phyloP scores from a whole-genome alignment of 345 rosid species.

The Citropsis articulata region DNA sequence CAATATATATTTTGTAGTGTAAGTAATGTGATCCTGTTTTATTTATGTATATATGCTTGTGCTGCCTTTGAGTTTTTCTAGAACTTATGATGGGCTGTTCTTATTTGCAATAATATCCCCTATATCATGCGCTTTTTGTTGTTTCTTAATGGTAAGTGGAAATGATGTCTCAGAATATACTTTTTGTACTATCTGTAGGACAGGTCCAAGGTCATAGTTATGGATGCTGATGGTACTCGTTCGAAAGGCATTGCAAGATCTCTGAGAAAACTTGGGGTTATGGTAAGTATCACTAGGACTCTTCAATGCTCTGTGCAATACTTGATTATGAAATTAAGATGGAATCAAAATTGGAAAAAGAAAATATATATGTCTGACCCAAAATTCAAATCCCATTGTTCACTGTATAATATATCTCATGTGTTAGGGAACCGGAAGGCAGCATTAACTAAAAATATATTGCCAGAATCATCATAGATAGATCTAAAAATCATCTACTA shows the following conservation, averaged over 20 bases:
- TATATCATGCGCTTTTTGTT: background rate
- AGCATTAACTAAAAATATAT: background rate
- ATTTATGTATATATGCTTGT: background rate
- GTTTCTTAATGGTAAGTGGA: background rate
- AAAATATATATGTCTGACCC: background rate
- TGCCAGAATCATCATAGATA: background rate
- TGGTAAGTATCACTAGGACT: constrained; percentile 43
- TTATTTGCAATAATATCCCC: background rate
- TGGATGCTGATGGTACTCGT: constrained; percentile 89
- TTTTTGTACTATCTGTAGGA: constrained; percentile 67
- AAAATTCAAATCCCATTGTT: background rate
- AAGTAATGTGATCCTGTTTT: background rate
- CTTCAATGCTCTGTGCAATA: background rate
- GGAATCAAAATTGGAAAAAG: background rate
- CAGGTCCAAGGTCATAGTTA: constrained; percentile 88
- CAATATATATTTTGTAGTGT: background rate
- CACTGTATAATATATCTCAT: background rate
- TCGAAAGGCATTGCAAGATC: constrained; percentile 92
- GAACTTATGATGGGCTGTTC: background rate
- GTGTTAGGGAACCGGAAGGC: background rate
- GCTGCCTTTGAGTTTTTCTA: background rate
- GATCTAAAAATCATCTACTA: constrained; percentile 10
- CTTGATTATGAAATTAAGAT: background rate
- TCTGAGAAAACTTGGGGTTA: constrained; percentile 76
- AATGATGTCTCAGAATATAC: constrained; percentile 31